Base-by-base conservation (phyloP, 2,329 filamentous ascomycete genomes). In the Ascochyta pisi region DNA sequence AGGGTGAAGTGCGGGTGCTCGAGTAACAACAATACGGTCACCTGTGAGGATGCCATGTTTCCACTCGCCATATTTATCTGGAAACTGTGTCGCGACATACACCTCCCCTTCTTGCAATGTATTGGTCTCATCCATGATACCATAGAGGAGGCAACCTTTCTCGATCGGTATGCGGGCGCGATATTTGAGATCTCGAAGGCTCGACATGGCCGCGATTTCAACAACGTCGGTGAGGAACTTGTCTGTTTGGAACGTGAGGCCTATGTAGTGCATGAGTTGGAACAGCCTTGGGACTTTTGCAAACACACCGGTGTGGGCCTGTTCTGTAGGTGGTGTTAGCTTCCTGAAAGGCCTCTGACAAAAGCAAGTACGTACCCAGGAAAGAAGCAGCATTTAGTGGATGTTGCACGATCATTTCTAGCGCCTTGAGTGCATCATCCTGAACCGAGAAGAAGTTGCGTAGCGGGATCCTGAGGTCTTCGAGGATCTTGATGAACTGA, bases 401-500 rank as follows among this genome's bases (percentile, higher is more conserved):
- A 19, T 80, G 83, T 0, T 81, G 76, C 0, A 87, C 88, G 42
- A 89, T 85, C 10, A 75, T 74, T 3, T 85, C 82, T 4, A 96
- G 77, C 12, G 82, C 77, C 0, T 81, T 62, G 3, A 95, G 76
- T 26, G 88, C 88, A n/a, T 78, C 76, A 0, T 79, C 77, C 71
- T 95, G 91, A 1, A 91, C 75, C 0, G 79, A 66, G 10, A 89
- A 68, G 61, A 96, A 94, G 70, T 84, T 88, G 0, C 74, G 52
- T 1, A 77, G 67, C 0, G 79, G 69, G 0, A 89, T 86, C 0
- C 83, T 82, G 72, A 94, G 86, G 62, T 96, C 92, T 67, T 96
- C 92, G 0, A 96, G 73, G 5, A 96, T 92, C 70, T 96, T 96
- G 76, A 96, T 92, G 58, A 93, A 81, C 62, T 91, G 90, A 0